Percentiles rank a stretch among this genome's conserved stretches.
phyloP scores from a whole-genome alignment of 1,284 basidiomycete genomes.

The Kalmanozyma brasiliensis region DNA sequence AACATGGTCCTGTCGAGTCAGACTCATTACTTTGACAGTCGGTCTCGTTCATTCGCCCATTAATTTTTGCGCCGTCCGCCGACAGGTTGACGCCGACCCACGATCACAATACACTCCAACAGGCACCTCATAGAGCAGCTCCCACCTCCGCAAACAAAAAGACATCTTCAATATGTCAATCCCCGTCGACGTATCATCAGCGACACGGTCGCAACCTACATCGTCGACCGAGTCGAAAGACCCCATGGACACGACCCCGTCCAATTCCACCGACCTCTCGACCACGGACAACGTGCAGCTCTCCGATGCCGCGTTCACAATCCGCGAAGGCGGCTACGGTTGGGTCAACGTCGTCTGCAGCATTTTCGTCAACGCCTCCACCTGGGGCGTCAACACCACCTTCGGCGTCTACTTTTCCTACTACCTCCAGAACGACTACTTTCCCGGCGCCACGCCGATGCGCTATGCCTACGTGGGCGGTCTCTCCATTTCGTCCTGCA shows the following conservation, averaged over 20 bases:
- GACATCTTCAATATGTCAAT: constrained; percentile 2
- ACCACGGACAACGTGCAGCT: constrained; percentile 33
- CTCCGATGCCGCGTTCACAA: constrained; percentile 39
- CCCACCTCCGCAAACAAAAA: neutral
- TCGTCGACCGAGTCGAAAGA: neutral
- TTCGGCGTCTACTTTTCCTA: constrained; percentile 70
- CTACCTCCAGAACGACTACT: constrained; percentile 69
- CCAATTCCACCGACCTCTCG: constrained; percentile 15
- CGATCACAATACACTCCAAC: too few species aligned
- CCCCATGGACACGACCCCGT: neutral
- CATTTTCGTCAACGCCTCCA: constrained; percentile 65
- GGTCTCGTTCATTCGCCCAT: too few species aligned
- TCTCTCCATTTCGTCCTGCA: constrained; percentile 66
- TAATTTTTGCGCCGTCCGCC: too few species aligned
- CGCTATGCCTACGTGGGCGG: constrained; percentile 70
- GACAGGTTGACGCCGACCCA: too few species aligned
- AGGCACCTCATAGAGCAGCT: too few species aligned
- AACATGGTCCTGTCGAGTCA: too few species aligned
- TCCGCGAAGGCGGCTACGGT: constrained; percentile 70
- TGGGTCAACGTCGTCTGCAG: constrained; percentile 69
- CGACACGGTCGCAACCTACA: constrained; percentile 1
- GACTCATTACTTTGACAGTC: too few species aligned
- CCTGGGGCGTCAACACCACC: constrained; percentile 69
- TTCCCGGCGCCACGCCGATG: constrained; percentile 66
- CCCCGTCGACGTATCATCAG: neutral